Percentiles rank a stretch among this genome's conserved stretches.
Evolutionary conservation across 2,329 filamentous ascomycete species (phyloP).

Genomic region (Rachicladosporium sp.): DNA sequence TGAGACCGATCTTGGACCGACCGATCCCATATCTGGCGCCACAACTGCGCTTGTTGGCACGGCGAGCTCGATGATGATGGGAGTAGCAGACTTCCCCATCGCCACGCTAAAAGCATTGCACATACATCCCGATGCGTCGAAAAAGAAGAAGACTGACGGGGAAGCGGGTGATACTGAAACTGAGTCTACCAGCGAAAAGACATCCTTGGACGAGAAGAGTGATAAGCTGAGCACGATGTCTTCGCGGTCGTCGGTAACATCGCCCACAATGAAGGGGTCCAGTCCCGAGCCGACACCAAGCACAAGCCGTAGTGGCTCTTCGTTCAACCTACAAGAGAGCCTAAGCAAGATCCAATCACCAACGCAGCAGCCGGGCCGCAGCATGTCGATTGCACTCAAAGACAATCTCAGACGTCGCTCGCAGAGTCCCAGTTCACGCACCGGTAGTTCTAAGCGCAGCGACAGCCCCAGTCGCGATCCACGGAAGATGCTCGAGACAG

Average conservation of each 20-base stretch:
- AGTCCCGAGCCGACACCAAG: constrained; percentile 8
- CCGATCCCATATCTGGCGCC: constrained; percentile 66
- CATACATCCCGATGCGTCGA: constrained; percentile 27
- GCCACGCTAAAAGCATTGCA: constrained; percentile 40
- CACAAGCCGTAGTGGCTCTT: constrained; percentile 13
- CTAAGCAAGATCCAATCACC: constrained; percentile 14
- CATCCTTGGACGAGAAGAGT: background rate
- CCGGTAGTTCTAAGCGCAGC: background rate
- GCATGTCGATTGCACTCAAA: constrained; percentile 14
- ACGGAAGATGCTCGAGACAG: constrained; percentile 15
- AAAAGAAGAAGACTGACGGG: constrained; percentile 11
- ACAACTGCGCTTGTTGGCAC: constrained; percentile 71
- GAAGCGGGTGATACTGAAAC: background rate
- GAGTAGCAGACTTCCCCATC: constrained; percentile 61
- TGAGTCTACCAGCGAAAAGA: background rate
- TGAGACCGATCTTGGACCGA: constrained; percentile 64
- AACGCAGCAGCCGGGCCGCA: constrained; percentile 4
- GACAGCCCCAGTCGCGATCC: constrained; percentile 2
- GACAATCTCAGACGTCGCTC: constrained; percentile 3
- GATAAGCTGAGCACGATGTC: background rate
- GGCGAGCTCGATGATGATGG: constrained; percentile 68
- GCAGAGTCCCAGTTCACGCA: background rate
- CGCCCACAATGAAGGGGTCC: background rate
- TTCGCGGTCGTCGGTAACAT: background rate
- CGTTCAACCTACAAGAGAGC: constrained; percentile 21